Percentiles rank a stretch among this genome's conserved stretches.
These are phyloP conservation scores for Kodamaea neixiangensis DNA, from an alignment of 805 yeast species.

Conservation along the genomic window DNA sequence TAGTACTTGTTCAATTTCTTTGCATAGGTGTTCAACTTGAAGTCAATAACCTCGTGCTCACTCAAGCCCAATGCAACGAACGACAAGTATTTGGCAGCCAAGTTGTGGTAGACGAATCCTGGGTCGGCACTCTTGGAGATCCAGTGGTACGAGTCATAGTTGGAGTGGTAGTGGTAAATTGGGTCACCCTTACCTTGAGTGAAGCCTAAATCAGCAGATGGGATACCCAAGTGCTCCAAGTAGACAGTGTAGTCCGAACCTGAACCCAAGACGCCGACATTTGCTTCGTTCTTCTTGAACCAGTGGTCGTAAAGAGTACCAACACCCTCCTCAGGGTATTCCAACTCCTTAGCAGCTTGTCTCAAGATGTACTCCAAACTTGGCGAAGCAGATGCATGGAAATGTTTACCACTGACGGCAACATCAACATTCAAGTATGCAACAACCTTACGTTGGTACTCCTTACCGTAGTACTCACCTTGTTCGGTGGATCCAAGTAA, in stretches of 20 bases:
- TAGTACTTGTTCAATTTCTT: slow-evolving; percentile 40
- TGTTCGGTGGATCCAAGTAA: slow-evolving; percentile 57
- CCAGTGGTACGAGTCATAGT: slow-evolving; percentile 61
- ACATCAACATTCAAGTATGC: slow-evolving; percentile 54
- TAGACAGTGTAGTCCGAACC: slow-evolving; percentile 60
- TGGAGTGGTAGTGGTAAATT: slow-evolving; percentile 58
- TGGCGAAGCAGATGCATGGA: slow-evolving; percentile 57
- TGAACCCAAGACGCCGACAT: slow-evolving; percentile 46
- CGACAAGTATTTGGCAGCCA: slow-evolving; percentile 61
- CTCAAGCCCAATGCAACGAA: slow-evolving; percentile 52
- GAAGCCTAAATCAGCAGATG: slow-evolving; percentile 55
- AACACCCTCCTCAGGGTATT: slow-evolving; percentile 39
- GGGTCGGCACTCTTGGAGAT: slow-evolving; percentile 53
- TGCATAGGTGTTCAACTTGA: slow-evolving; percentile 51
- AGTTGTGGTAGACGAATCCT: slow-evolving; percentile 52
- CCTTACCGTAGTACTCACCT: slow-evolving; percentile 49
- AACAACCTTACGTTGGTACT: slow-evolving; percentile 44
- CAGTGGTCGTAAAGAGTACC: slow-evolving; percentile 53
- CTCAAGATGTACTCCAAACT: slow-evolving; percentile 48
- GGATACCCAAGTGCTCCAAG: slow-evolving; percentile 68
- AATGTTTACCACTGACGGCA: slow-evolving; percentile 53
- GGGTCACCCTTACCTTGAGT: slow-evolving; percentile 43
- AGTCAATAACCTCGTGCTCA: slow-evolving; percentile 58
- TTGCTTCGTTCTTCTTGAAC: slow-evolving; percentile 29
- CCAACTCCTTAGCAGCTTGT: slow-evolving; percentile 49